These are phyloP conservation scores for Ogataea glucozyma DNA, from an alignment of 805 yeast species.

Conservation along the genomic window DNA sequence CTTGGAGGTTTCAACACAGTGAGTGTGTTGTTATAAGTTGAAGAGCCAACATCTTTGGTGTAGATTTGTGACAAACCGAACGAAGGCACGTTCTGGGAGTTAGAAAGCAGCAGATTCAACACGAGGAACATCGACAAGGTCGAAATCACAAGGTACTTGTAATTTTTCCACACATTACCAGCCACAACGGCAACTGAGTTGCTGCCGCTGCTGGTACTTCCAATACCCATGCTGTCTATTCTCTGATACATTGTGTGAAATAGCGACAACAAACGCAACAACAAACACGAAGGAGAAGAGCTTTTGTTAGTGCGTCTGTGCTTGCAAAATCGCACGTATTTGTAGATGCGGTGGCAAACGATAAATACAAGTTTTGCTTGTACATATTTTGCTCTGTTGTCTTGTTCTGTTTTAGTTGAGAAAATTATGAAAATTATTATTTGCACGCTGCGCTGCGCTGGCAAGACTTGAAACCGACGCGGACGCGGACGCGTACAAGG, in stretches of 20 bases:
- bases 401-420: not conserved
- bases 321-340: too few relatives aligned
- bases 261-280: not conserved
- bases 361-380: too few relatives aligned
- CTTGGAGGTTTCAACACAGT: slow-evolving; percentile 22
- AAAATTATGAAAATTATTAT: too few relatives aligned
- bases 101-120: slow-evolving; percentile 22
- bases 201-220: slow-evolving; percentile 6
- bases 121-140: slow-evolving; percentile 24
- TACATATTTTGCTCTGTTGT: not conserved
- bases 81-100: slow-evolving; percentile 14
- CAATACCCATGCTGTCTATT: slow-evolving; percentile 19
- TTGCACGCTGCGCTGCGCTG: too few relatives aligned
- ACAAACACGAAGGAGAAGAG: not conserved
- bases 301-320: too few relatives aligned
- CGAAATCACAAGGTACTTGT: slow-evolving; percentile 25
- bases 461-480: too few relatives aligned
- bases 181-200: slow-evolving; percentile 8
- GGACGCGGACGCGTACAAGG: too few relatives aligned
- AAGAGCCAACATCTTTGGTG: slow-evolving; percentile 22
- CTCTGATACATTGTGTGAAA: slow-evolving; percentile 20
- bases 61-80: slow-evolving; percentile 21
- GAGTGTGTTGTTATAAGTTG: slow-evolving; percentile 16
- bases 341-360: too few relatives aligned
- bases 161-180: slow-evolving; percentile 23